phyloP scores from a whole-genome alignment of 1,139 yeast species.

The Yamadazyma atlantica region DNA sequence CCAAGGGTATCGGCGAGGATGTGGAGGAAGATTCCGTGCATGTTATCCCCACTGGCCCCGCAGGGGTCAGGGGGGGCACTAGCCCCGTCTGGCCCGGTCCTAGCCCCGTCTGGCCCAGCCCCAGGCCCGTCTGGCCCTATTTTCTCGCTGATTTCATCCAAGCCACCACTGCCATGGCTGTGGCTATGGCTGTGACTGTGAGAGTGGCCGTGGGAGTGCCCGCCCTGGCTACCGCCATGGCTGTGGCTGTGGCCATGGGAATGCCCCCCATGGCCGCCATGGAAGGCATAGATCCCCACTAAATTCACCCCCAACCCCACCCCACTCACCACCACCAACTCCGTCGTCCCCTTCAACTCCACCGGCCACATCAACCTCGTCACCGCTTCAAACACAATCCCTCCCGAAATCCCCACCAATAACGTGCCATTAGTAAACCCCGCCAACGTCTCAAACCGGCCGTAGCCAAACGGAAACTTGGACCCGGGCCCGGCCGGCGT shows the following conservation, averaged over 20 bases:
- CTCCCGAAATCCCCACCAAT: conserved; percentile 82
- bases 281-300: conserved; percentile 92
- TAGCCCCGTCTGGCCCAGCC: no score
- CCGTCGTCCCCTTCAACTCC: conserved; percentile 75
- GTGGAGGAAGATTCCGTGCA: conserved; percentile 92
- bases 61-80: no score
- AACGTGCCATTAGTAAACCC: conserved; percentile 94
- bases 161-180: no score
- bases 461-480: conserved; percentile 82
- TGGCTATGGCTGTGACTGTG: conserved; percentile 16
- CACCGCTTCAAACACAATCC: conserved; percentile 83
- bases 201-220: no score
- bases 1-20: conserved; percentile 95
- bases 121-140: no score
- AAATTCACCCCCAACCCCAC: conserved; percentile 85
- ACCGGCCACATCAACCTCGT: conserved; percentile 81
- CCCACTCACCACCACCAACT: conserved; percentile 77
- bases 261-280: conserved; percentile 62
- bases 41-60: no score
- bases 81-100: no score
- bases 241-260: conserved; percentile 33
- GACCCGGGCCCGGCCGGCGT: conserved; percentile 53
- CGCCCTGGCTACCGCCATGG: conserved; percentile 22
- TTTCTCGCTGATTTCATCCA: no score
- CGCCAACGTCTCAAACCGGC: conserved; percentile 84